A percentile compares a stretch with the other conserved stretches of the same genome.
phyloP scores from a whole-genome alignment of 495 filamentous ascomycete species.

The Apodospora peruviana region DNA sequence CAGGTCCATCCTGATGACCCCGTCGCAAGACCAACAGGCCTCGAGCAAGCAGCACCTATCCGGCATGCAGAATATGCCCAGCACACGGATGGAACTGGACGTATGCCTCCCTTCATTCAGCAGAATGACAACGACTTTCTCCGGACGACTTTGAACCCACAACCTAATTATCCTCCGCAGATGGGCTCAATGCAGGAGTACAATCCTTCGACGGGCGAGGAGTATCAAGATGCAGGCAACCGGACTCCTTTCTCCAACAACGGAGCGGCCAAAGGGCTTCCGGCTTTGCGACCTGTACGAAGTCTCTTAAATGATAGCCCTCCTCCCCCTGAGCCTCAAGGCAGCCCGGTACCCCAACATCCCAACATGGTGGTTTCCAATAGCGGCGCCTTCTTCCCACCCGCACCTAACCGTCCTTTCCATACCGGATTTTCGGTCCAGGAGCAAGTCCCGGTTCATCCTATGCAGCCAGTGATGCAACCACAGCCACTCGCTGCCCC shows the following conservation, averaged over 20 bases:
- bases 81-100: background rate
- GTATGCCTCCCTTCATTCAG: background rate
- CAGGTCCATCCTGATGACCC: background rate
- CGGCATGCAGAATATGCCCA: slow-evolving; percentile 10
- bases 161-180: slow-evolving; percentile 8
- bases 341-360: slow-evolving; percentile 17
- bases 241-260: slow-evolving; percentile 23
- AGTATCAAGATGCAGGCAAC: slow-evolving; percentile 1
- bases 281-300: slow-evolving; percentile 37
- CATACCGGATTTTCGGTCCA: slow-evolving; percentile 34
- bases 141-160: slow-evolving; percentile 37
- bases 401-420: slow-evolving; percentile 31
- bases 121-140: slow-evolving; percentile 29
- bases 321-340: slow-evolving; percentile 22
- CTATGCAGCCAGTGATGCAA: slow-evolving; percentile 17
- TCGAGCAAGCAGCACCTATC: background rate
- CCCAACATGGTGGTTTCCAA: slow-evolving; percentile 30
- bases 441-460: slow-evolving; percentile 19
- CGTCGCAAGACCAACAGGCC: background rate
- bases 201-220: background rate
- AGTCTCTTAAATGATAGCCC: slow-evolving; percentile 17
- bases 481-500: slow-evolving; percentile 9
- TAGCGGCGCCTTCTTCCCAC: slow-evolving; percentile 33
- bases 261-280: slow-evolving; percentile 23
- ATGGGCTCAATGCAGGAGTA: background rate